Evolutionary conservation across 148 eudicot species (phyloP), one percentile per base, ranked within the genome.

Genomic region (Chenopodium formosanum): DNA sequence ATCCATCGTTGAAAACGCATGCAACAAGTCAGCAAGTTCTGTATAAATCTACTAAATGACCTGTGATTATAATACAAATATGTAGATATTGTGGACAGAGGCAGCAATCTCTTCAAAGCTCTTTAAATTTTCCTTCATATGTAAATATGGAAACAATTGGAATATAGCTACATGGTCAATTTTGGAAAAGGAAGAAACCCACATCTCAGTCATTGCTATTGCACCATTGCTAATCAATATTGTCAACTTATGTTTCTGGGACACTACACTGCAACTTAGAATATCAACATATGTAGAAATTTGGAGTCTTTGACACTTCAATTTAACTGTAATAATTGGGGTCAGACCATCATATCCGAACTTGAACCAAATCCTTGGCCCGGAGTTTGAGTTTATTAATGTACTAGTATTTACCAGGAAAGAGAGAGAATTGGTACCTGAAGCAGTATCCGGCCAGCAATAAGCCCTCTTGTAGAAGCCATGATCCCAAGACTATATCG

Each of bases 381-480:
- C 17, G 2, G 56, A 50, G 40, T 27, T 52, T 7, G 32, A 27
- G 1, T 37, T 11, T 13, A 23, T 5, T 14, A 0, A 3, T 73
- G 32, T 9, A 19, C 73, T 16, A 17, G 48, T 34, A 37, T 19
- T 34, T 6, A 22, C 4, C 7, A 69, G 29, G 48, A 79, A 7
- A 60, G 58, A 80, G 58, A 40, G 46, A 73, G 22, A 5, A 11
- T 56, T 56, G 62, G 37, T 47, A 84, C 99, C 98, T 97, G 94
- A 77, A 97, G 85, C 88, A 88, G 68, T 75, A 97, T 82, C 68
- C 99, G 92, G 81, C 99, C 98, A 80, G 91, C 93, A 75, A 97
- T 86, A 67, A 89, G 93, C 67, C 99, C 99, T 91, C 97, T 92
- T 72, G 95, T 90, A 47, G 99, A 92, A 56, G 99, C 98, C 97